phyloP scores from a whole-genome alignment of 495 filamentous ascomycete genomes.

The Letharia columbiana region DNA sequence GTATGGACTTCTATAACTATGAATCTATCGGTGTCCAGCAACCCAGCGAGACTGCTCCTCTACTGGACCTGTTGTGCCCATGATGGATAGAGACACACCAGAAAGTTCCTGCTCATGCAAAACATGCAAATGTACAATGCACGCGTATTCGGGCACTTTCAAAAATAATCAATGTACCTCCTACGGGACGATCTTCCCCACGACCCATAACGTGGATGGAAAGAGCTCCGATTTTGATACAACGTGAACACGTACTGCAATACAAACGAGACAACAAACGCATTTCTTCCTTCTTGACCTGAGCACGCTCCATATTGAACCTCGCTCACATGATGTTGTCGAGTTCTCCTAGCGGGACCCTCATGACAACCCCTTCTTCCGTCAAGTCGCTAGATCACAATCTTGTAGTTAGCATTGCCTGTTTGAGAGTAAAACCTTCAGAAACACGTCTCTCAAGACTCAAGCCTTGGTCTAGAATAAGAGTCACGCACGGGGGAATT shows the following conservation, averaged over 20 bases:
- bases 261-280: neutral
- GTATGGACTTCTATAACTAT: neutral
- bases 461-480: neutral
- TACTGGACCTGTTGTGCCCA: neutral
- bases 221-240: neutral
- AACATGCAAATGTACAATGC: neutral
- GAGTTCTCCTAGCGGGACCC: conserved; percentile 10
- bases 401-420: neutral
- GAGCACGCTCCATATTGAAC: neutral
- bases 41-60: neutral
- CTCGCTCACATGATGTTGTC: conserved; percentile 11
- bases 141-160: neutral
- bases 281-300: neutral
- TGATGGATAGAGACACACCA: neutral
- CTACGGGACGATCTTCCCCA: neutral
- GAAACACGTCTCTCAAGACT: neutral
- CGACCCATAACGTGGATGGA: neutral
- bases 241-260: neutral
- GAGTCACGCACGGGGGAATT: neutral
- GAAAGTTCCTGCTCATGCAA: neutral
- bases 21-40: neutral
- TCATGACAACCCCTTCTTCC: conserved; percentile 13
- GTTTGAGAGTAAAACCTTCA: neutral
- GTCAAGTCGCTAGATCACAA: conserved; percentile 12
- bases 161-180: neutral